A percentile compares a stretch with the other conserved stretches of the same genome.
phyloP scores from a whole-genome alignment of 2,329 filamentous ascomycete species.

The Diaporthe sp. region DNA sequence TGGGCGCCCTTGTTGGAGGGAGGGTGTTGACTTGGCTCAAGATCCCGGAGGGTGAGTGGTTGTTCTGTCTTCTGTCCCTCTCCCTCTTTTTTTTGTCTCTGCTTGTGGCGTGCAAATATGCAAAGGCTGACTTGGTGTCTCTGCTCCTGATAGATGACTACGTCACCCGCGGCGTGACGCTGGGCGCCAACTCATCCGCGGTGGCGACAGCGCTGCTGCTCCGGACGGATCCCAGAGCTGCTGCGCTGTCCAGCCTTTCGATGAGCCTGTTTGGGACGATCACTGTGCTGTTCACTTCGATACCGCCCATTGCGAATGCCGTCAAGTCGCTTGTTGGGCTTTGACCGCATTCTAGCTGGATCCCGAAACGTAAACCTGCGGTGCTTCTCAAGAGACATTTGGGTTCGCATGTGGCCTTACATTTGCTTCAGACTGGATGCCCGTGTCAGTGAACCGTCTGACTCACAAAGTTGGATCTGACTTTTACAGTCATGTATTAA shows the following conservation, averaged over 20 bases:
- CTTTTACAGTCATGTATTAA: too few species aligned
- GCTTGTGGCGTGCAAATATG: background rate
- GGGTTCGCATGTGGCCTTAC: too few species aligned
- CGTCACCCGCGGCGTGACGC: slow-evolving; percentile 71
- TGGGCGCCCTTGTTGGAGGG: slow-evolving; percentile 69
- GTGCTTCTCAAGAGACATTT: too few species aligned
- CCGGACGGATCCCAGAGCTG: slow-evolving; percentile 69
- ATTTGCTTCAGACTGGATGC: too few species aligned
- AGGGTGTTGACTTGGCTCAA: slow-evolving; percentile 61
- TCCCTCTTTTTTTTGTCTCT: background rate
- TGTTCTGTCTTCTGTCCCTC: background rate
- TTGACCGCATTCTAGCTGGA: slow-evolving; percentile 36
- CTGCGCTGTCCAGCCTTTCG: slow-evolving; percentile 69
- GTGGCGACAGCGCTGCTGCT: slow-evolving; percentile 71
- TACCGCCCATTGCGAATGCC: slow-evolving; percentile 64
- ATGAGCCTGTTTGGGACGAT: slow-evolving; percentile 74
- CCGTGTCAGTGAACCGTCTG: too few species aligned
- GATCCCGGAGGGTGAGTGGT: slow-evolving; percentile 64
- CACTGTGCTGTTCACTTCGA: slow-evolving; percentile 69
- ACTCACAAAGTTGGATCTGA: too few species aligned
- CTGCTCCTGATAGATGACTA: slow-evolving; percentile 65
- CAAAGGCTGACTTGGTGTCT: background rate
- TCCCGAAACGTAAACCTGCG: too few species aligned
- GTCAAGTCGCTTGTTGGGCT: slow-evolving; percentile 63
- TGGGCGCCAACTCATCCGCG: slow-evolving; percentile 72